phyloP scores from a whole-genome alignment of 2,329 filamentous ascomycete genomes.

The Stachybotrys echinatus region DNA sequence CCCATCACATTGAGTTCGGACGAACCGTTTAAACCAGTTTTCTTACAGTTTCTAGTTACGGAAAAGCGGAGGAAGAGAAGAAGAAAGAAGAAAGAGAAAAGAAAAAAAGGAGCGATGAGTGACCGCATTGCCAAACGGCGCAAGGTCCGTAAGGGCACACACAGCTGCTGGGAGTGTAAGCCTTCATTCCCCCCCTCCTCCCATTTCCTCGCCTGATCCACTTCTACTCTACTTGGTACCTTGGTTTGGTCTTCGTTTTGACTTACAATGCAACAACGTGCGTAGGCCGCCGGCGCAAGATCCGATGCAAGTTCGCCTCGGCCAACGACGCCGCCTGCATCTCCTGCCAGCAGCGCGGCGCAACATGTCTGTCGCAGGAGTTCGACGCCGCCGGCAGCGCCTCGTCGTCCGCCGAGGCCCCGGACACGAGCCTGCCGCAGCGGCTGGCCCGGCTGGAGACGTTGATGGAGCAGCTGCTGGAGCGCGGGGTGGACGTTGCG shows the following conservation, averaged over 20 bases:
- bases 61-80: too few relatives aligned
- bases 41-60: too few relatives aligned
- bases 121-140: conserved; percentile 13
- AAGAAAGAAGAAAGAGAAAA: neutral
- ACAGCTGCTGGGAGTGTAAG: conserved; percentile 57
- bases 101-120: neutral
- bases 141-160: conserved; percentile 50
- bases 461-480: conserved; percentile 39
- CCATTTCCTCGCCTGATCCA: neutral
- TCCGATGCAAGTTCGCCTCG: conserved; percentile 41
- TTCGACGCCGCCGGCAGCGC: conserved; percentile 20
- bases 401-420: conserved; percentile 17
- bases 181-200: neutral
- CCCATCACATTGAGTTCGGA: neutral
- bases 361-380: conserved; percentile 41
- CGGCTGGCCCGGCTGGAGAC: conserved; percentile 40
- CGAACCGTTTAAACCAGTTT: neutral
- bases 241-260: too few relatives aligned
- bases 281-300: conserved; percentile 44
- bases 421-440: conserved; percentile 34
- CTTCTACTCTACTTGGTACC: too few relatives aligned
- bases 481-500: conserved; percentile 14
- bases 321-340: conserved; percentile 36
- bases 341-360: conserved; percentile 37
- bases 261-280: too few relatives aligned